phyloP scores from a whole-genome alignment of 306 rosid genomes.

The Casuarina equisetifolia region DNA sequence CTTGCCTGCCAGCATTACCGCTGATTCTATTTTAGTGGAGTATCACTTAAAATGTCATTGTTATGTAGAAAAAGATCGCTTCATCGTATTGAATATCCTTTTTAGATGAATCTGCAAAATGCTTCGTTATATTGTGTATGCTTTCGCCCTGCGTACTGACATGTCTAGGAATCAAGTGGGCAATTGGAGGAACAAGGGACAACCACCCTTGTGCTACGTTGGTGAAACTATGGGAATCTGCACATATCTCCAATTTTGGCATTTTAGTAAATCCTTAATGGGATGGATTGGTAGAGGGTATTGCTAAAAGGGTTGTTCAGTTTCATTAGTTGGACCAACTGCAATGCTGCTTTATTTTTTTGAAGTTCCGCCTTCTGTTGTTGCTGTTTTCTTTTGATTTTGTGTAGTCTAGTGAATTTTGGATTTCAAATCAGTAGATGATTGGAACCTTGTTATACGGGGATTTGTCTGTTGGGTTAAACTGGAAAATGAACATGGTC shows the following conservation, averaged over 20 bases:
- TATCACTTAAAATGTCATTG: neutral
- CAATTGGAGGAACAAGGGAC: neutral
- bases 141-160: neutral
- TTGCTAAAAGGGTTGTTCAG: neutral
- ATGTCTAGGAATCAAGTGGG: neutral
- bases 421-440: neutral
- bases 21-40: neutral
- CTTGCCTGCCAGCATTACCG: slow-evolving; percentile 1
- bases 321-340: neutral
- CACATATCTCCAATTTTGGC: neutral
- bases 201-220: neutral
- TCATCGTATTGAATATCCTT: neutral
- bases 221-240: neutral
- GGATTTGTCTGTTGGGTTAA: slow-evolving; percentile 5
- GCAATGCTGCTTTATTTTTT: neutral
- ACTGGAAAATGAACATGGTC: slow-evolving; percentile 1
- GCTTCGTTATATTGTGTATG: neutral
- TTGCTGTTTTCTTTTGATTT: neutral
- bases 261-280: neutral
- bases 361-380: neutral
- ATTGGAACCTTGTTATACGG: neutral
- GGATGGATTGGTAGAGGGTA: slow-evolving; percentile 6
- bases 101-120: neutral
- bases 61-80: neutral
- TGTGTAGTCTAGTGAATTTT: neutral